phyloP scores from a whole-genome alignment of 768 basidiomycete genomes.

The Cystofilobasidium ferigula region DNA sequence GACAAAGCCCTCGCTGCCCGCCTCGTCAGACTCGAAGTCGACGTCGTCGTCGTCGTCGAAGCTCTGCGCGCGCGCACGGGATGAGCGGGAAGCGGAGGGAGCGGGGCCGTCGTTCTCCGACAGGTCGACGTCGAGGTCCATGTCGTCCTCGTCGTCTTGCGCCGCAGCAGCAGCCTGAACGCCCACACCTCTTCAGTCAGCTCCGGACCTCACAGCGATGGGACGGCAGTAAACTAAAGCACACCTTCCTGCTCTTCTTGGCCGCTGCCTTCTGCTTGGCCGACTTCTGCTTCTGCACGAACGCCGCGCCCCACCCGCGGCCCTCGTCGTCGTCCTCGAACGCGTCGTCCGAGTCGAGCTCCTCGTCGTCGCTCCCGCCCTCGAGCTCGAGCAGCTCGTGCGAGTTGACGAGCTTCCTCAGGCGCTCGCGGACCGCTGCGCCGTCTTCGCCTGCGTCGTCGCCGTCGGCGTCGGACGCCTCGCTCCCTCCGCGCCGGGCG shows the following conservation, averaged over 20 bases:
- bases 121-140: slow-evolving; percentile 21
- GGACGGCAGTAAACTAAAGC: background rate
- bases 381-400: slow-evolving; percentile 33
- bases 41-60: slow-evolving; percentile 28
- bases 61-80: slow-evolving; percentile 26
- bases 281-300: slow-evolving; percentile 29
- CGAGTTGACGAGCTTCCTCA: slow-evolving; percentile 37
- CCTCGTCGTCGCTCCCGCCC: slow-evolving; percentile 31
- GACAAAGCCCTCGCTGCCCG: slow-evolving; percentile 35
- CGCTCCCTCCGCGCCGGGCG: slow-evolving; percentile 2
- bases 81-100: slow-evolving; percentile 20
- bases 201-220: too few species aligned
- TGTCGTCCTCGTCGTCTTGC: slow-evolving; percentile 17
- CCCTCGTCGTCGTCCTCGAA: slow-evolving; percentile 38
- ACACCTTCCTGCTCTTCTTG: slow-evolving; percentile 18
- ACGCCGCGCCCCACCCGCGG: slow-evolving; percentile 38
- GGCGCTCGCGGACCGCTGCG: slow-evolving; percentile 36
- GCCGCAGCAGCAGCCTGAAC: slow-evolving; percentile 36
- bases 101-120: slow-evolving; percentile 26
- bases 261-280: slow-evolving; percentile 28
- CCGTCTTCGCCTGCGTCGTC: slow-evolving; percentile 37
- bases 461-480: slow-evolving; percentile 32
- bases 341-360: slow-evolving; percentile 40
- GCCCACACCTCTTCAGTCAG: too few species aligned
- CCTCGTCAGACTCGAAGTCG: slow-evolving; percentile 40